Evolutionary conservation across 1,139 yeast species (phyloP).

Genomic region (Magnusiomyces tetraspermus): DNA sequence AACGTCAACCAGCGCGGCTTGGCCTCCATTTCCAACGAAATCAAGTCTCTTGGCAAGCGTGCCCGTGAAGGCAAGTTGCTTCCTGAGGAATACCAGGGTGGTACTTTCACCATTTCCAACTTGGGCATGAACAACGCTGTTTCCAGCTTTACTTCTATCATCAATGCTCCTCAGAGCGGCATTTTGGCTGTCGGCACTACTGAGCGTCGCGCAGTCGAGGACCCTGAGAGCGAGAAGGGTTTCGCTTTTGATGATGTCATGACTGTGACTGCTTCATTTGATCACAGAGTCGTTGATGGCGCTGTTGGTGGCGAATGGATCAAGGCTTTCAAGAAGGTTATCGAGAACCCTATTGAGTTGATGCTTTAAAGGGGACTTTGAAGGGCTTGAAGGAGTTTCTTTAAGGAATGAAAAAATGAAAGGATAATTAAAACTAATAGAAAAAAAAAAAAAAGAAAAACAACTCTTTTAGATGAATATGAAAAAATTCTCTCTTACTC

Average conservation of each 20-base stretch:
- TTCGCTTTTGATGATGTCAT: constrained; percentile 86
- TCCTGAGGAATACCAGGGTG: constrained; percentile 98
- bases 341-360: constrained; percentile 94
- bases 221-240: constrained; percentile 82
- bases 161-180: constrained; percentile 95
- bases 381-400: not conserved
- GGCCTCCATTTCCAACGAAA: constrained; percentile 65
- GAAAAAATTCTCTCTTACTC: no score
- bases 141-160: constrained; percentile 82
- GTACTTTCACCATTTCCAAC: constrained; percentile 96
- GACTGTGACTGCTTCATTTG: constrained; percentile 91
- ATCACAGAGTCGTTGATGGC: constrained; percentile 96
- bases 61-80: constrained; percentile 86
- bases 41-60: constrained; percentile 90
- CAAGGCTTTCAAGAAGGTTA: constrained; percentile 78
- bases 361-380: constrained; percentile 47
- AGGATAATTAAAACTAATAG: not conserved
- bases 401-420: not conserved
- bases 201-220: constrained; percentile 89
- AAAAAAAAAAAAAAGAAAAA: not conserved
- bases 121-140: constrained; percentile 98
- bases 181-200: constrained; percentile 91
- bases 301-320: constrained; percentile 97
- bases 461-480: not conserved
- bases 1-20: constrained; percentile 84